Evolutionary conservation across 164 flowering plant genomes (phyloP).

Genomic region (Taxillus chinensis): DNA sequence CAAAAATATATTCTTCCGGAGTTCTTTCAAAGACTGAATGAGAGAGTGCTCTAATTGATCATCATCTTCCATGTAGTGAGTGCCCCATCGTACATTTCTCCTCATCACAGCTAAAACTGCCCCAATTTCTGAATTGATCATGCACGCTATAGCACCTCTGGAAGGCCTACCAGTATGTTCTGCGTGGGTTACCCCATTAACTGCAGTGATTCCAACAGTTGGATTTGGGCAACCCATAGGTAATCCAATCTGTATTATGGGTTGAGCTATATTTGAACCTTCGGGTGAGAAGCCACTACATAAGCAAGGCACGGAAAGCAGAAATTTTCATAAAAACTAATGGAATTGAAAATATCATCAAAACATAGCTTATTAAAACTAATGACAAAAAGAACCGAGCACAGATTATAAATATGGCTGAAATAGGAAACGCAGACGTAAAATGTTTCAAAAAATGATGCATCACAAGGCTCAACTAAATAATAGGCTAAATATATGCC

Average conservation of each 20-base stretch:
- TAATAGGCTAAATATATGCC: no score
- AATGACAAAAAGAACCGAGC: no score
- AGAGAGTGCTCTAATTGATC: slow-evolving; percentile 3
- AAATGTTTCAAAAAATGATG: no score
- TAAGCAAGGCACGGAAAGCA: neutral
- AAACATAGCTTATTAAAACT: neutral
- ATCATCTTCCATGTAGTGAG: neutral
- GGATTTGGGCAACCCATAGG: neutral
- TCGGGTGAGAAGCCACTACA: neutral
- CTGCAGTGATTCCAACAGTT: neutral
- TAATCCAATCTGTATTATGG: neutral
- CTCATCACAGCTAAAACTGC: slow-evolving; percentile 1
- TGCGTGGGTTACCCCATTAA: neutral
- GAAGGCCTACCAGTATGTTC: neutral
- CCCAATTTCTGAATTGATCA: neutral
- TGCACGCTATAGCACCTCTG: slow-evolving; percentile 2
- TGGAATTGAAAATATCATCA: neutral
- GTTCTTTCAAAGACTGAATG: neutral
- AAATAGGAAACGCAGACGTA: no score
- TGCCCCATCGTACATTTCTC: slow-evolving; percentile 1
- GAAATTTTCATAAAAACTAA: neutral
- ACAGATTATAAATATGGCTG: no score
- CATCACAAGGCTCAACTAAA: no score
- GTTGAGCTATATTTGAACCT: neutral
- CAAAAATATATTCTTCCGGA: neutral